Conservation (phyloP, 345 rosid species). For the Acer saccharum region DNA sequence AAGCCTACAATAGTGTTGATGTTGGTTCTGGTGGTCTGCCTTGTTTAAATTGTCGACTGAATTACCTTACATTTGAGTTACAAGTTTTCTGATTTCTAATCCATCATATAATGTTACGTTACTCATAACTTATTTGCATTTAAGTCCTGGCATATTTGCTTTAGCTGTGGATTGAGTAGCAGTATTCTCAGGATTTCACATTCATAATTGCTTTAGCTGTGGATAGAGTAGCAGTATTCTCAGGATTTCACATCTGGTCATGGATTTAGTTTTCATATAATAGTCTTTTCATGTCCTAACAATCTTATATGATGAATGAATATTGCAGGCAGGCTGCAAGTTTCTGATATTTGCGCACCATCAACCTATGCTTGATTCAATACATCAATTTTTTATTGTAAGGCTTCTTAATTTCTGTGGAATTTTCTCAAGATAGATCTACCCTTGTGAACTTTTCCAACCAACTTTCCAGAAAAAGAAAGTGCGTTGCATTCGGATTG, state of each 20-base stretch:
- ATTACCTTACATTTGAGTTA: neutral
- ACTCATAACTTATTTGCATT: neutral
- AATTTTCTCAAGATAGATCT: conserved; percentile 22
- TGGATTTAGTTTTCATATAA: neutral
- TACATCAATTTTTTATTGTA: conserved; percentile 80
- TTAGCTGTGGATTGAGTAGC: neutral
- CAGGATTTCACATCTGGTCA: neutral
- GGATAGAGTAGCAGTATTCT: neutral
- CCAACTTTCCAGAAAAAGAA: conserved; percentile 77
- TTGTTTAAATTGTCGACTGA: neutral
- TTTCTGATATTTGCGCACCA: conserved; percentile 95
- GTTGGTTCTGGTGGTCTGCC: neutral
- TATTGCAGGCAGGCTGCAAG: conserved; percentile 92
- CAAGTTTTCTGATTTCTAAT: neutral
- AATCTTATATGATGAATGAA: conserved; percentile 12
- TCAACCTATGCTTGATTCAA: conserved; percentile 77
- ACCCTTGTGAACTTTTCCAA: conserved; percentile 26
- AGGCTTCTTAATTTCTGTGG: conserved; percentile 32
- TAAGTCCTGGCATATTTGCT: neutral
- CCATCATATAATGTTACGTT: neutral
- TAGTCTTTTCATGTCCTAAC: conserved; percentile 2
- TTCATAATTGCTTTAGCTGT: neutral
- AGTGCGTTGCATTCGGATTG: conserved; percentile 84
- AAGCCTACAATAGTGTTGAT: neutral
- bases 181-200: neutral